These are phyloP conservation scores for Gomphus bonarii DNA, from an alignment of 1,284 basidiomycete genomes.

Conservation along the genomic window DNA sequence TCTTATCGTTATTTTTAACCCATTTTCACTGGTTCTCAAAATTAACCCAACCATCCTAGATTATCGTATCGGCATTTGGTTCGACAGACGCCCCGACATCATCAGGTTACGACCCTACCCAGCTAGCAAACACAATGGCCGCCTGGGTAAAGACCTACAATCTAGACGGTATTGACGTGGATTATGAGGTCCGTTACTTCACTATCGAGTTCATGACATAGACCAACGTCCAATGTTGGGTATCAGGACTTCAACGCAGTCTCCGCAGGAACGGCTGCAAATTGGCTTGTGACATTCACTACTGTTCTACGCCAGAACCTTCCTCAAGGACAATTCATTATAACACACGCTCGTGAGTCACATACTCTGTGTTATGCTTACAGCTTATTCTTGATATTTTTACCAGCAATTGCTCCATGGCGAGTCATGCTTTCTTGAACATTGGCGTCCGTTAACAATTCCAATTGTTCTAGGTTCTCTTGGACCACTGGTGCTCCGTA, in stretches of 20 bases:
- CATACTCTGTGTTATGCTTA: not conserved
- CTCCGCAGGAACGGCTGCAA: constrained; percentile 15
- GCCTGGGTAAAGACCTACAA: constrained; percentile 19
- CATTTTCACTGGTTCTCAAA: too few species aligned
- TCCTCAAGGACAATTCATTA: constrained; percentile 22
- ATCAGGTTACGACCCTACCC: constrained; percentile 13
- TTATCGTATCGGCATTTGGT: constrained; percentile 20
- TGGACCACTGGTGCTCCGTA: constrained; percentile 13
- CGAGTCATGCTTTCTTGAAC: not conserved
- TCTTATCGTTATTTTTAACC: not conserved
- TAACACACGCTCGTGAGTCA: constrained; percentile 29
- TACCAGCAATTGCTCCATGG: constrained; percentile 2
- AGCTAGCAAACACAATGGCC: constrained; percentile 14
- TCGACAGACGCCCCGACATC: constrained; percentile 19
- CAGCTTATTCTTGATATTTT: not conserved
- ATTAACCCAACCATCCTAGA: not conserved
- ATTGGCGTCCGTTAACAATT: not conserved
- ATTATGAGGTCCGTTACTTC: constrained; percentile 18
- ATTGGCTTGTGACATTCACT: constrained; percentile 8
- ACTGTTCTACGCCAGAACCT: constrained; percentile 5
- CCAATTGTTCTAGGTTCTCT: not conserved
- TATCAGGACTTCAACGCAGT: constrained; percentile 17
- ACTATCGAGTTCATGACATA: not conserved
- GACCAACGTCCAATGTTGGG: not conserved
- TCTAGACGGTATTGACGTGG: constrained; percentile 26